Evolutionary conservation across 2,329 filamentous ascomycete species (phyloP).

Genomic region (Ceratocystis cubensis): DNA sequence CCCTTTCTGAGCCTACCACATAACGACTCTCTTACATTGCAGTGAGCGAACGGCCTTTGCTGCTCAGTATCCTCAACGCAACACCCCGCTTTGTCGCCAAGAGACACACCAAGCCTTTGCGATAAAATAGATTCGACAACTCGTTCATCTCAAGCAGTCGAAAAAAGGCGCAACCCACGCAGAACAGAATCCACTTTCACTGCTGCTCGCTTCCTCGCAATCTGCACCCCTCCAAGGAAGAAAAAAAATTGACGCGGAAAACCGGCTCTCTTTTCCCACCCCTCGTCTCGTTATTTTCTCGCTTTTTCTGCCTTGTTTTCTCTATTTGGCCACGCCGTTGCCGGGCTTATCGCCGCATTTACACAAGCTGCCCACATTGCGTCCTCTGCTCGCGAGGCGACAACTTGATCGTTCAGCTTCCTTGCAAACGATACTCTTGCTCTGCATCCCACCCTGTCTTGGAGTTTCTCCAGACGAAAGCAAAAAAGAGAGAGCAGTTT

Average conservation of each 20-base stretch:
- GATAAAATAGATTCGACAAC: neutral
- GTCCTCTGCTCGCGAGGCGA: neutral
- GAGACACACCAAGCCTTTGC: neutral
- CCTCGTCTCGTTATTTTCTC: neutral
- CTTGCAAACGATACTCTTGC: neutral
- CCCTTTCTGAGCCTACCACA: slow-evolving; percentile 1
- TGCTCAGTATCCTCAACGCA: neutral
- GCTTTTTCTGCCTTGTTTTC: neutral
- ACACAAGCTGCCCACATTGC: neutral
- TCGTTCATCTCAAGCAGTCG: neutral
- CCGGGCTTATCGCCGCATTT: slow-evolving; percentile 1
- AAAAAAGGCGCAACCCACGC: slow-evolving; percentile 6
- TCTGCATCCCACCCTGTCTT: neutral
- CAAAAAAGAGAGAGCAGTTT: slow-evolving; percentile 1
- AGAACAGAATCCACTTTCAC: neutral
- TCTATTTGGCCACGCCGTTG: neutral
- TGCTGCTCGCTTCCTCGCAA: slow-evolving; percentile 1
- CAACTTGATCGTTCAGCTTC: neutral
- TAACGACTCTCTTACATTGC: slow-evolving; percentile 8
- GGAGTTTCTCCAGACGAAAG: neutral
- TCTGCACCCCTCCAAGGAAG: neutral
- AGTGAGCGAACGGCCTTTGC: neutral
- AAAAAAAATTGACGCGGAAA: slow-evolving; percentile 4
- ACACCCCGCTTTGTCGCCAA: neutral
- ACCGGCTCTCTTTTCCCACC: neutral